phyloP scores from a whole-genome alignment of 108 stramenopile species.

The Aurantiochytrium sp. region DNA sequence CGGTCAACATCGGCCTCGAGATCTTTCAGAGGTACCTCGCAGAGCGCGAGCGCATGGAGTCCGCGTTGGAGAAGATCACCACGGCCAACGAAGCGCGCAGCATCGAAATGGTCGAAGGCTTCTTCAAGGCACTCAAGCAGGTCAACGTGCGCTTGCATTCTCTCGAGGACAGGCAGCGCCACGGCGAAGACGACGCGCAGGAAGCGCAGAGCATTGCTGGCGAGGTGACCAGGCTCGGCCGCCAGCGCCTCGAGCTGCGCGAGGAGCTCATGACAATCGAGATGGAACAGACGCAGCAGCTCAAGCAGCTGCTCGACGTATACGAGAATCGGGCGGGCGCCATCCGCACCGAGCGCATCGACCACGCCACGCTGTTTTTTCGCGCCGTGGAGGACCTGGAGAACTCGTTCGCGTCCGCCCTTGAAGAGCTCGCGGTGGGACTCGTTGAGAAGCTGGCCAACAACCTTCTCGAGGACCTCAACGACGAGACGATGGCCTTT shows the following conservation, averaged over 20 bases:
- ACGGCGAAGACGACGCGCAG: neutral
- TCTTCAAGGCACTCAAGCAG: slow-evolving; percentile 29
- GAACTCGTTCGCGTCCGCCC: slow-evolving; percentile 42
- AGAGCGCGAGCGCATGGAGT: slow-evolving; percentile 37
- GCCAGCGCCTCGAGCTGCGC: slow-evolving; percentile 39
- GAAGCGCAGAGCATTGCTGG: neutral
- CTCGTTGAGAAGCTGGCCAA: slow-evolving; percentile 20
- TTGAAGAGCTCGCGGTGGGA: slow-evolving; percentile 46
- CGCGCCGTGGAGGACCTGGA: slow-evolving; percentile 54
- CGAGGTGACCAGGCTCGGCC: neutral
- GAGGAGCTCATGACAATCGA: slow-evolving; percentile 59
- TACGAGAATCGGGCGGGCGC: slow-evolving; percentile 51
- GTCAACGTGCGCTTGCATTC: neutral
- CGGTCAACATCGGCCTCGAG: slow-evolving; percentile 32
- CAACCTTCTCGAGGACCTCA: slow-evolving; percentile 49
- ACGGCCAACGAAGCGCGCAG: neutral
- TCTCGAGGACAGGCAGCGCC: neutral
- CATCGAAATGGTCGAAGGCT: slow-evolving; percentile 33
- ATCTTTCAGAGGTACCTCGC: neutral
- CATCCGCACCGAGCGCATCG: slow-evolving; percentile 50
- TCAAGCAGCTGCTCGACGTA: slow-evolving; percentile 53
- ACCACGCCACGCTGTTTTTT: slow-evolving; percentile 57
- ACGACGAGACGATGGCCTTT: slow-evolving; percentile 49
- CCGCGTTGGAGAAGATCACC: slow-evolving; percentile 26
- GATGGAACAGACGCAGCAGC: slow-evolving; percentile 55